These are phyloP conservation scores for Rhododendron henanense DNA, from an alignment of 148 eudicot genomes.

Conservation along the genomic window DNA sequence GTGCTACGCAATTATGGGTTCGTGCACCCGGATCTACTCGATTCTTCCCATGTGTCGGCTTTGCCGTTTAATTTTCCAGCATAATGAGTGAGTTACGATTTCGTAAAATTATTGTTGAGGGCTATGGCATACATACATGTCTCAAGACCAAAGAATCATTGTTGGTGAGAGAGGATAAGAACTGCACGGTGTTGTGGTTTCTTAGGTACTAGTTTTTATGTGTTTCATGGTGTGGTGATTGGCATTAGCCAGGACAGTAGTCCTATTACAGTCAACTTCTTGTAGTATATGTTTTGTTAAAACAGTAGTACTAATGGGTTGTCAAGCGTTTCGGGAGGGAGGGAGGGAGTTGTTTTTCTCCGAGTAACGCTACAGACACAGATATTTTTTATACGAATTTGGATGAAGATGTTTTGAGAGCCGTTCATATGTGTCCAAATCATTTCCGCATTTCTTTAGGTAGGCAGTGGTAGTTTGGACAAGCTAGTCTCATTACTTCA, in stretches of 20 bases:
- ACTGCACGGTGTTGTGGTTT: not conserved
- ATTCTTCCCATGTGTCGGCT: conserved; percentile 17
- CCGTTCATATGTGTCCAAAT: not conserved
- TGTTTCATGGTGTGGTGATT: no score
- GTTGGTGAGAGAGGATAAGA: no score
- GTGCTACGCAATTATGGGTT: conserved; percentile 21
- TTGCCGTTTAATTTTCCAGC: not conserved
- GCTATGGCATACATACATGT: not conserved
- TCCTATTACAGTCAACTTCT: no score
- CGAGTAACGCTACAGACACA: not conserved
- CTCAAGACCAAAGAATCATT: no score
- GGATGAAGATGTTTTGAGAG: not conserved
- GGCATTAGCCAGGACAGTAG: no score
- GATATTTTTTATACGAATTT: not conserved
- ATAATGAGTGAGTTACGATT: not conserved
- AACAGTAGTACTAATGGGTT: not conserved
- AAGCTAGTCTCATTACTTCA: not conserved
- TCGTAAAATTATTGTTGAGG: not conserved
- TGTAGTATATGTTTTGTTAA: no score
- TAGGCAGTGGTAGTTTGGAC: not conserved
- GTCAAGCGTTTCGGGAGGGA: not conserved
- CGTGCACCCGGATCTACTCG: conserved; percentile 6
- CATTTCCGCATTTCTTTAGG: not conserved
- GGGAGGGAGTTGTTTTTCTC: no score
- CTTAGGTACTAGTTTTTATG: not conserved